Base-by-base conservation (phyloP, 2,329 filamentous ascomycete species). In the Venturia nashicola region DNA sequence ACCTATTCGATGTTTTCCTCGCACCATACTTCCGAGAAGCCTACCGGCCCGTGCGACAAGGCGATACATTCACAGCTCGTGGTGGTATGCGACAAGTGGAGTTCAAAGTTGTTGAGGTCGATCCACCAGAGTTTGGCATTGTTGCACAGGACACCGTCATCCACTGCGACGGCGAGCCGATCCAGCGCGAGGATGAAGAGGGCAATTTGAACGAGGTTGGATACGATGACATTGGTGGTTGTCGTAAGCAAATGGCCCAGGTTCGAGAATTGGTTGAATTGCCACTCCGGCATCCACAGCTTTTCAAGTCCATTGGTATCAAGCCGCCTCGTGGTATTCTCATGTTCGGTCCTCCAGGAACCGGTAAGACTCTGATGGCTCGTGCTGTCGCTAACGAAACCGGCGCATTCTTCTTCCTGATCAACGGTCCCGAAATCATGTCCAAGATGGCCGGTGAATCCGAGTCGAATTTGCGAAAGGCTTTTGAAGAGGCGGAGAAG, bases 391-490 rank as follows among this genome's bases (percentile, higher is more conserved):
- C 94, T 78, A 97, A 97, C 79, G 94, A 97, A 83, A 97, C 94
- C 42, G 94, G 94, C 72, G 93, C 93, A 60, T 97, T 97, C 82
- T 99, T 99, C 82, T 97, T 99, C 86, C 80, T 97, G 68, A 97
- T 99, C 85, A 97, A 97, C 79, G 93, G 94, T 68, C 94, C 94
- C 62, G 94, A 97, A 77, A 97, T 99, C 81, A 97, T 99, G 94
- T 97, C 93, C 65, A 97, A 97, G 86, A 97, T 97, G 94, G 94
- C 94, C 66, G 94, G 94, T 85, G 94, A 99, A 79, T 97, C 94
- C 65, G 94, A 97, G 78, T 97, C 93, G 66, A 97, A 97, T 77
- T 79, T 99, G 69, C 89, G 94, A 72, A 97, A 97, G 80, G 94
- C 94, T n/a, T 99, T 99, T 72, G 94, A 97, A 77, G 94, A 97